phyloP scores from a whole-genome alignment of 2,329 filamentous ascomycete genomes.

The Trichoderma pleuroti region DNA sequence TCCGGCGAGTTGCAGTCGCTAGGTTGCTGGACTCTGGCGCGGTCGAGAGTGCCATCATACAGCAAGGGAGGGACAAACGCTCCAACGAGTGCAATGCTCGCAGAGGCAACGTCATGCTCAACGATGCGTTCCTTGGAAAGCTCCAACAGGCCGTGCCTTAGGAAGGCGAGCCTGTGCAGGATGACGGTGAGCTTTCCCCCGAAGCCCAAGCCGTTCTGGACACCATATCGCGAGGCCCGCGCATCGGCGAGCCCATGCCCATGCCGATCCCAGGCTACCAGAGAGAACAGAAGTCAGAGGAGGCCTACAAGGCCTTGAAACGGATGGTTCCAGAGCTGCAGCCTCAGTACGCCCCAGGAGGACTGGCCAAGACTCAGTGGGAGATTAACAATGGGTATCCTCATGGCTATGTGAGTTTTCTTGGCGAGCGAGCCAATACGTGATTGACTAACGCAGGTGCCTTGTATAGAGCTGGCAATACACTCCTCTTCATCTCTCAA shows the following conservation, averaged over 20 bases:
- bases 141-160: not conserved
- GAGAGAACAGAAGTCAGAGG: not conserved
- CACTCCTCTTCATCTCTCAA: not conserved
- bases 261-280: not conserved
- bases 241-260: not conserved
- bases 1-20: not conserved
- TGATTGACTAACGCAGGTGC: not conserved
- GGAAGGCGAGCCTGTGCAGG: not conserved
- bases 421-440: not conserved
- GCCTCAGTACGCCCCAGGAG: not conserved
- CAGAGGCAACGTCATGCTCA: not conserved
- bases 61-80: not conserved
- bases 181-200: not conserved
- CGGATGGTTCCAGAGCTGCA: not conserved
- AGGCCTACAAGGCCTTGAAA: not conserved
- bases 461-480: not conserved
- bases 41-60: not conserved
- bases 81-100: not conserved
- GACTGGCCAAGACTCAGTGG: not conserved
- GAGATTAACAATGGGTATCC: slow-evolving; percentile 6
- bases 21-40: not conserved
- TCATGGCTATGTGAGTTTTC: not conserved
- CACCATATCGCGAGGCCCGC: not conserved
- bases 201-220: not conserved
- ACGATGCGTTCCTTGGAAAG: slow-evolving; percentile 1